These are phyloP conservation scores for Nicotiana tomentosiformis DNA, from an alignment of 257 asterid species.

Conservation along the genomic window DNA sequence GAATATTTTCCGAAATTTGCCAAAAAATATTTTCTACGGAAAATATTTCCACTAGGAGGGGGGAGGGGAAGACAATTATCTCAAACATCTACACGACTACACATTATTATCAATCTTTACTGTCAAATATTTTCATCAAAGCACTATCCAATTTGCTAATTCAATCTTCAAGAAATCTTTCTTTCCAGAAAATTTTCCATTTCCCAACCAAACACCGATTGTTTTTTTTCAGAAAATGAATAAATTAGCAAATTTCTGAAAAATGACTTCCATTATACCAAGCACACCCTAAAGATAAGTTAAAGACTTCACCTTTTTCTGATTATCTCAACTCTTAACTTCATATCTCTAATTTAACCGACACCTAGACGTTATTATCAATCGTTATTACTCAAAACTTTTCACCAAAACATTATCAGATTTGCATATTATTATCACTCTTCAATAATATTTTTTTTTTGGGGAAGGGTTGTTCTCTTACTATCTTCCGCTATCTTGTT, in stretches of 20 bases:
- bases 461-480: too few species aligned
- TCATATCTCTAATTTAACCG: too few species aligned
- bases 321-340: constrained; percentile 6
- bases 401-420: too few species aligned
- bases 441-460: too few species aligned
- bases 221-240: not conserved
- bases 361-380: too few species aligned
- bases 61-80: not conserved
- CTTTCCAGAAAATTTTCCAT: not conserved
- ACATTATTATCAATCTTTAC: not conserved
- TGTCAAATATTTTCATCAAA: not conserved
- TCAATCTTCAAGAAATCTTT: not conserved
- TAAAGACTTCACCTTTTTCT: constrained; percentile 61
- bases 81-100: not conserved
- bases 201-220: not conserved
- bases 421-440: too few species aligned
- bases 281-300: not conserved
- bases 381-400: too few species aligned
- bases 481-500: too few species aligned
- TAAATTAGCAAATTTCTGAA: not conserved
- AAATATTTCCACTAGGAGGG: not conserved
- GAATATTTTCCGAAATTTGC: not conserved
- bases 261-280: not conserved
- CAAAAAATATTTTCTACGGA: not conserved
- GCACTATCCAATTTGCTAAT: not conserved